phyloP scores from a whole-genome alignment of 257 asterid species.

The Solanum boliviense region DNA sequence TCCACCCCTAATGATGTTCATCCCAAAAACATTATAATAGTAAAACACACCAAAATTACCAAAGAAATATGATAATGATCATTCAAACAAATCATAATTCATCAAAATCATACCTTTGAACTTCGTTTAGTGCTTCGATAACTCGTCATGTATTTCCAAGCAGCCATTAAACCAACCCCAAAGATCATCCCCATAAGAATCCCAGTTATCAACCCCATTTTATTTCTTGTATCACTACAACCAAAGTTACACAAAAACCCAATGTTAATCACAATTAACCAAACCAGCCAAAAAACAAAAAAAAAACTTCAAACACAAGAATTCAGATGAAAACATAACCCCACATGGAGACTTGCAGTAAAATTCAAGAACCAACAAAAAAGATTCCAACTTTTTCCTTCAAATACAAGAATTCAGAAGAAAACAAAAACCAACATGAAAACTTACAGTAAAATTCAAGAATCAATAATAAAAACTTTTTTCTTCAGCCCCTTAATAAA shows the following conservation, averaged over 20 bases:
- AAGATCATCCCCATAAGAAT: slow-evolving; percentile 64
- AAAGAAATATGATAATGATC: background rate
- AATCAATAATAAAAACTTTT: background rate
- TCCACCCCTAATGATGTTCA: background rate
- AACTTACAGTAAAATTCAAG: background rate
- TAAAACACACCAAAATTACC: background rate
- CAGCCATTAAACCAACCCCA: slow-evolving; percentile 87
- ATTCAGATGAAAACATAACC: background rate
- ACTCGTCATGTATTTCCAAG: slow-evolving; percentile 76
- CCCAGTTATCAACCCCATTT: slow-evolving; percentile 85
- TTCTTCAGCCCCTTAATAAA: background rate
- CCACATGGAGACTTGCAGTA: background rate
- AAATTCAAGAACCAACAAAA: background rate
- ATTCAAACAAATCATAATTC: background rate
- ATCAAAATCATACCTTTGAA: slow-evolving; percentile 50
- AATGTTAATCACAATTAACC: background rate
- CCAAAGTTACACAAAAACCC: background rate
- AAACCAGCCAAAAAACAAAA: background rate
- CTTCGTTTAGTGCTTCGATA: slow-evolving; percentile 62
- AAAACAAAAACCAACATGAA: background rate
- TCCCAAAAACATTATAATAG: background rate
- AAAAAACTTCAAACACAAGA: background rate
- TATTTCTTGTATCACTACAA: background rate
- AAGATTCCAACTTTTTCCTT: background rate
- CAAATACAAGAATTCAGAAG: background rate